Evolutionary conservation across 2,329 filamentous ascomycete genomes (phyloP).

Genomic region (Botrytis pseudocinerea): DNA sequence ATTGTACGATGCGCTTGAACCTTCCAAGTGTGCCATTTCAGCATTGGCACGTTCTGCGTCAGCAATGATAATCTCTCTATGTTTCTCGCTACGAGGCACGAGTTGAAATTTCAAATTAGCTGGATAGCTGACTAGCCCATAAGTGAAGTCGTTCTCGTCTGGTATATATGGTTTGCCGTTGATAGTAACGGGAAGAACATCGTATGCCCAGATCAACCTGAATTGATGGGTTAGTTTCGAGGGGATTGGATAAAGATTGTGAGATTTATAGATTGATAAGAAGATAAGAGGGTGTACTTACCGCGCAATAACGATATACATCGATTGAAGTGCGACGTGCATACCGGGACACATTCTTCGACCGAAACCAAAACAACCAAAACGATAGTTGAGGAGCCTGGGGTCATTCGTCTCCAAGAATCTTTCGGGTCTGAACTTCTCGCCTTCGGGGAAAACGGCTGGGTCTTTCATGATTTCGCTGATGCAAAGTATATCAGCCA

Average conservation of each 20-base stretch:
- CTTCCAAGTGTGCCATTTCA: conserved; percentile 3
- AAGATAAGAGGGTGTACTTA: background rate
- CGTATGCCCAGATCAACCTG: background rate
- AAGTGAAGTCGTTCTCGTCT: background rate
- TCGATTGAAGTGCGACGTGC: conserved; percentile 4
- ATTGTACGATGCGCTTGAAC: background rate
- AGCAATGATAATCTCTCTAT: background rate
- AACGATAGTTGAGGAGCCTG: conserved; percentile 5
- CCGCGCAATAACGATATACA: conserved; percentile 9
- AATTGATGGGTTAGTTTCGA: background rate
- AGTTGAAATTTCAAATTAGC: conserved; percentile 1
- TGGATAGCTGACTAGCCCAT: background rate
- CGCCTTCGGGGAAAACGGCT: background rate
- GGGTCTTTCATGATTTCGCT: conserved; percentile 8
- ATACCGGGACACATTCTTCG: conserved; percentile 9
- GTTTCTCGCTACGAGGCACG: background rate
- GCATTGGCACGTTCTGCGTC: background rate
- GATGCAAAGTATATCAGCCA: background rate
- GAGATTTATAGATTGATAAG: background rate
- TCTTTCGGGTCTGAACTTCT: conserved; percentile 6
- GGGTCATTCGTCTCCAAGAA: background rate
- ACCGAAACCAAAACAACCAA: background rate
- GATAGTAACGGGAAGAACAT: background rate
- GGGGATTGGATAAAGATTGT: background rate
- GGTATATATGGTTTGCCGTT: conserved; percentile 1